Conservation (phyloP, 352 stramenopile genomes). For the Globisporangium abappressorium region DNA sequence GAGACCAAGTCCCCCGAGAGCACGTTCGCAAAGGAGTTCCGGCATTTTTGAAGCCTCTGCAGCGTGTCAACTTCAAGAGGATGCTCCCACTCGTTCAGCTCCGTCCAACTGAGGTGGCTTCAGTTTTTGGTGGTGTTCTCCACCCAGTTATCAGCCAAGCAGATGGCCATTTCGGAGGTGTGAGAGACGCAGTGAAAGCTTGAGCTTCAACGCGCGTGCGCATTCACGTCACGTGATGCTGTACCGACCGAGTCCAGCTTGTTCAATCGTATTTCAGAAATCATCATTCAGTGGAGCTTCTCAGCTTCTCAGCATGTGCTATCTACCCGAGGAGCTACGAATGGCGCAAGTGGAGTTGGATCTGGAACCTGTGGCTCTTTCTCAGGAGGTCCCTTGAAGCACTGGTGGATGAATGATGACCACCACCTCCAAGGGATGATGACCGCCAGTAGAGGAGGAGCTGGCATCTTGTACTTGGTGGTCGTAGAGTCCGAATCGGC, state of each 20-base stretch:
- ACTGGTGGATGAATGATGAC: neutral
- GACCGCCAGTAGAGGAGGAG: neutral
- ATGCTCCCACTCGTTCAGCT: neutral
- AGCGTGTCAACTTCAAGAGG: neutral
- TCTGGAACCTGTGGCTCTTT: neutral
- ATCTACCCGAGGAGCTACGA: neutral
- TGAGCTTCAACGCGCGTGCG: neutral
- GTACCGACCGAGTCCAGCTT: neutral
- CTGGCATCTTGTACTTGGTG: no score
- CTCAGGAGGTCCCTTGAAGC: neutral
- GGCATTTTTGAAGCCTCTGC: conserved; percentile 29
- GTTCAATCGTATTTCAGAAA: neutral
- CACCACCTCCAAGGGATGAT: neutral
- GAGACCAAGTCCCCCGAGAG: conserved; percentile 33
- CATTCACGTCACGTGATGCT: neutral
- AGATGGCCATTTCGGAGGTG: neutral
- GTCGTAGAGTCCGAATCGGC: no score
- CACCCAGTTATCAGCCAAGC: neutral
- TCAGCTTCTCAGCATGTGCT: neutral
- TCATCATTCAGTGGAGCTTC: neutral
- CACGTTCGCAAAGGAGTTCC: conserved; percentile 35
- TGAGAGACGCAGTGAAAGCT: neutral
- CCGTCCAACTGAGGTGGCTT: neutral
- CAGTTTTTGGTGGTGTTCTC: no score
- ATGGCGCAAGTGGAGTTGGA: neutral